Percentiles rank a stretch among this genome's conserved stretches.
Evolutionary conservation across 2,329 filamentous ascomycete species (phyloP).

Genomic region (Xylariomycetidae sp.): DNA sequence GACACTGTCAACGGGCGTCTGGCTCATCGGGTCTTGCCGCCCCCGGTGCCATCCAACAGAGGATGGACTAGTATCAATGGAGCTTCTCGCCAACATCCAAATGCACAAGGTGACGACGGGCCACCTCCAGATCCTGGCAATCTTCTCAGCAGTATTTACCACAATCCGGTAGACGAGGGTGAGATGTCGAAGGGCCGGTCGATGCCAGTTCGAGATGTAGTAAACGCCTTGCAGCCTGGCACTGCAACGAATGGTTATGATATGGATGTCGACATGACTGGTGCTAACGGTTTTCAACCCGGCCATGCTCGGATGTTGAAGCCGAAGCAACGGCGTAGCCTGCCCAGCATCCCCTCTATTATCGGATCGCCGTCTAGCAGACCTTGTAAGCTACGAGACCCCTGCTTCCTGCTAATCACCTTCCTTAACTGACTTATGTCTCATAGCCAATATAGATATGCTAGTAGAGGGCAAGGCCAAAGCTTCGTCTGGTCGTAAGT

Average conservation of each 20-base stretch:
- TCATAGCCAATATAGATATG: conserved; percentile 12
- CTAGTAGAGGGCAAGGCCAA: conserved; percentile 18
- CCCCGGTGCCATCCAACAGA: too few relatives aligned
- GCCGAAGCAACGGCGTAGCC: conserved; percentile 24
- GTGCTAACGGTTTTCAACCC: too few relatives aligned
- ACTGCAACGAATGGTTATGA: too few relatives aligned
- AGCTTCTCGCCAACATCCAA: conserved; percentile 16
- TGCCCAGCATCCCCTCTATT: conserved; percentile 20
- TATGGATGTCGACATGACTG: too few relatives aligned
- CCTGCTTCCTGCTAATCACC: too few relatives aligned
- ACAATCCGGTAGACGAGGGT: conserved; percentile 26
- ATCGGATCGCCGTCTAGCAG: conserved; percentile 11
- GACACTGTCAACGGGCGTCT: too few relatives aligned
- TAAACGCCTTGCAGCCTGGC: too few relatives aligned
- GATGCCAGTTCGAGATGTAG: conserved; percentile 18
- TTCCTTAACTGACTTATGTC: too few relatives aligned
- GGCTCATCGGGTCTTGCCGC: too few relatives aligned
- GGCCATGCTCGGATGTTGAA: too few relatives aligned
- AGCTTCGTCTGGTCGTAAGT: conserved; percentile 24
- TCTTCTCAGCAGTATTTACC: conserved; percentile 27
- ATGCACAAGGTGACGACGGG: conserved; percentile 19
- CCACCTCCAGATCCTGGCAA: conserved; percentile 25
- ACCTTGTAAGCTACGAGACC: conserved; percentile 11
- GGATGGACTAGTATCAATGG: conserved; percentile 28
- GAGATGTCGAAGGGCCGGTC: conserved; percentile 15